Conservation (phyloP, 2,329 filamentous ascomycete species). For the Periconia macrospinosa region DNA sequence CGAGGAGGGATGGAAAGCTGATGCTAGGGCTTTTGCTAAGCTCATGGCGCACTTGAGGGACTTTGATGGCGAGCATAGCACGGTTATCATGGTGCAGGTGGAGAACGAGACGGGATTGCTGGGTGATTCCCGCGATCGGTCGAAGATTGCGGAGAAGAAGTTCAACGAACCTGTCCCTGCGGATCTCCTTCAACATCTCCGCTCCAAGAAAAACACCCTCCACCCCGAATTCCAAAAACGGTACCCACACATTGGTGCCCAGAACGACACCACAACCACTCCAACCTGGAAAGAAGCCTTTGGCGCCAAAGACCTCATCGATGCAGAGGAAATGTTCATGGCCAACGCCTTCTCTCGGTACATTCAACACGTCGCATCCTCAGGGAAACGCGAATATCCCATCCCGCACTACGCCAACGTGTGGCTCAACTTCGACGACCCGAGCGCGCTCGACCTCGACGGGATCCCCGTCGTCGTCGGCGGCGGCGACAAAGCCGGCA, state of each 20-base stretch:
- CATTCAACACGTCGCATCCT: constrained; percentile 44
- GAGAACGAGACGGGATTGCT: constrained; percentile 57
- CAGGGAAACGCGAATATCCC: constrained; percentile 46
- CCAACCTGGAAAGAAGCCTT: constrained; percentile 47
- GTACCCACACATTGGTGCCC: constrained; percentile 24
- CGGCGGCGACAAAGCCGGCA: constrained; percentile 48
- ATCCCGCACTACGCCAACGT: constrained; percentile 52
- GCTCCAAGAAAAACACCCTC: constrained; percentile 9
- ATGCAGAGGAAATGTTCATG: constrained; percentile 53
- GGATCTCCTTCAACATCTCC: constrained; percentile 38
- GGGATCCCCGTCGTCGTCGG: constrained; percentile 45
- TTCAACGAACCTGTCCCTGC: constrained; percentile 45
- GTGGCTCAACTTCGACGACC: constrained; percentile 45
- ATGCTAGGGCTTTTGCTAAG: constrained; percentile 43
- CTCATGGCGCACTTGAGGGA: constrained; percentile 44
- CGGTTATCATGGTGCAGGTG: constrained; percentile 58
- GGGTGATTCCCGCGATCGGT: constrained; percentile 55
- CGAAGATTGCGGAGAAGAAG: constrained; percentile 32
- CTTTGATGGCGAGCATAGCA: constrained; percentile 49
- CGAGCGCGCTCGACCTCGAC: constrained; percentile 26
- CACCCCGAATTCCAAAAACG: constrained; percentile 31
- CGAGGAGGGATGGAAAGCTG: constrained; percentile 37
- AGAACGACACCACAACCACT: constrained; percentile 11
- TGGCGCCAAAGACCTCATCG: constrained; percentile 37
- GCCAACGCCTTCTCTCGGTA: constrained; percentile 49